These are phyloP conservation scores for Eucalyptus coolabah DNA, from an alignment of 345 rosid genomes.

Conservation along the genomic window DNA sequence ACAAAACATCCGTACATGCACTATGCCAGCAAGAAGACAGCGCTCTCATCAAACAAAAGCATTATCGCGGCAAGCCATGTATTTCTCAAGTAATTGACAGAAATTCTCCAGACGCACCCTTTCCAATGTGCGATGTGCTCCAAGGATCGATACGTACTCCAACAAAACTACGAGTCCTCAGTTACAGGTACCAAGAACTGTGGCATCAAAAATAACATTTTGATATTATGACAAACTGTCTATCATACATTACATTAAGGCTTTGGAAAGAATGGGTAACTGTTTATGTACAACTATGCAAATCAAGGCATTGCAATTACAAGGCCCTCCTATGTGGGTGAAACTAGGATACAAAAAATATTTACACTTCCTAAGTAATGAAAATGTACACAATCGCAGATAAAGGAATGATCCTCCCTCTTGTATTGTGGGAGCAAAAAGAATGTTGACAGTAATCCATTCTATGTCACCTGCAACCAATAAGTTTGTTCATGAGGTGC, in stretches of 20 bases:
- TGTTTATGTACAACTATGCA: background rate
- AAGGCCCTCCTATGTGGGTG: background rate
- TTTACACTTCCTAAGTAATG: constrained; percentile 11
- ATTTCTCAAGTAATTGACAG: background rate
- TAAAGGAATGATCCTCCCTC: background rate
- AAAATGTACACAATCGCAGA: background rate
- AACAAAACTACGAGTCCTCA: background rate
- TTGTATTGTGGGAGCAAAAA: background rate
- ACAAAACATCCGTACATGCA: background rate
- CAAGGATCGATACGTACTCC: background rate
- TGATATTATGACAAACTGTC: background rate
- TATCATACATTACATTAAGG: background rate
- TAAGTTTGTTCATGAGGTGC: background rate
- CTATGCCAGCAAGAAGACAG: background rate
- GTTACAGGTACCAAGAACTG: background rate
- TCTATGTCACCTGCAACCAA: background rate
- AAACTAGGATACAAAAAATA: background rate
- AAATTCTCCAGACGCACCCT: background rate
- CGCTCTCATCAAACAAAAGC: background rate
- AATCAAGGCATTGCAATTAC: background rate
- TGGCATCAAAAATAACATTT: background rate
- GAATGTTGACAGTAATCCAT: background rate
- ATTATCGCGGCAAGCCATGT: background rate
- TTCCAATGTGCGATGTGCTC: background rate
- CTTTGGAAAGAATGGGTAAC: background rate